Percentiles rank a stretch among this genome's conserved stretches.
phyloP scores from a whole-genome alignment of 2,329 filamentous ascomycete genomes.

The Teratosphaeria nubilosa region DNA sequence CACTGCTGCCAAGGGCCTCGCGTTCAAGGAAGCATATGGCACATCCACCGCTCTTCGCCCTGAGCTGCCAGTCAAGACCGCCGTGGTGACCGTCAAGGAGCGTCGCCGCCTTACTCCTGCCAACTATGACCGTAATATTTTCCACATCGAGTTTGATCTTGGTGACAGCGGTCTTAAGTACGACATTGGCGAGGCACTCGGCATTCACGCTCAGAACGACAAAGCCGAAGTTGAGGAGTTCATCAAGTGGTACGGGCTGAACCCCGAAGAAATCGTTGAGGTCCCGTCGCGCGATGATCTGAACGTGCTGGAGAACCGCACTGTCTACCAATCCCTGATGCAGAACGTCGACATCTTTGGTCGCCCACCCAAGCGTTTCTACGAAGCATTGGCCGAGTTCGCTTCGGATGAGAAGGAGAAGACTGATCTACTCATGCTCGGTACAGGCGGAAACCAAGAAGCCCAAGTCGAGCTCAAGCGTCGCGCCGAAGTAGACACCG shows the following conservation, averaged over 20 bases:
- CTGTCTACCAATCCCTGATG: conserved; percentile 79
- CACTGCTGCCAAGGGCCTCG: conserved; percentile 72
- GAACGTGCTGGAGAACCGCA: conserved; percentile 69
- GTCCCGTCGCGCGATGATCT: conserved; percentile 76
- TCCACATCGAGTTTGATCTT: conserved; percentile 98
- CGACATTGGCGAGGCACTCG: conserved; percentile 93
- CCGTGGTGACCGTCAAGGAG: conserved; percentile 83
- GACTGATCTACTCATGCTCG: conserved; percentile 66
- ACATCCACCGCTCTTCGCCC: conserved; percentile 67
- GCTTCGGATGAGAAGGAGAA: conserved; percentile 74
- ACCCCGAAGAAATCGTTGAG: conserved; percentile 77
- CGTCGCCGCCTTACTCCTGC: conserved; percentile 82
- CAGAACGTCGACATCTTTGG: conserved; percentile 97
- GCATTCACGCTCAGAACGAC: conserved; percentile 93
- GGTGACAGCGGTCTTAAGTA: conserved; percentile 86
- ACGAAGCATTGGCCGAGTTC: conserved; percentile 81
- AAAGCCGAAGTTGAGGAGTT: conserved; percentile 67
- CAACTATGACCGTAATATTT: conserved; percentile 95
- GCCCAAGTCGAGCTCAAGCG: conserved; percentile 87
- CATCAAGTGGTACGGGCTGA: conserved; percentile 79
- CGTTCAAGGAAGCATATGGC: conserved; percentile 89
- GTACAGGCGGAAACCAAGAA: conserved; percentile 51
- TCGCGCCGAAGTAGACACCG: conserved; percentile 78
- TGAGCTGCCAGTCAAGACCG: conserved; percentile 76
- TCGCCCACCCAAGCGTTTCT: conserved; percentile 94